Evolutionary conservation across 768 basidiomycete genomes (phyloP), one percentile per base, ranked within the genome.

Genomic region (Kwoniella shandongensis): DNA sequence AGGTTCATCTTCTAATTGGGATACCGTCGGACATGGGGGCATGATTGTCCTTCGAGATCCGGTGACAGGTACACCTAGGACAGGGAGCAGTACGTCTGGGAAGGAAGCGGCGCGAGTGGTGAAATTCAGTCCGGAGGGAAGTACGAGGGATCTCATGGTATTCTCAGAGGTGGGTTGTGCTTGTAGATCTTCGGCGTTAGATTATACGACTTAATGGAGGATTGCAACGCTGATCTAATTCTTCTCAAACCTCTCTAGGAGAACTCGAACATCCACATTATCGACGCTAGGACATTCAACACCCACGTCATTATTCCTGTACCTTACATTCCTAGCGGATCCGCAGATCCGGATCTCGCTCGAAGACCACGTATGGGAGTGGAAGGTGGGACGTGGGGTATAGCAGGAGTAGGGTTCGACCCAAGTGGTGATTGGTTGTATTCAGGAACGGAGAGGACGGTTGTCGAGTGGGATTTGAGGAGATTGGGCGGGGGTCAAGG

Each of bases 221-320:
- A 23, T 5, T 29, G 20, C 42, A 42, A 52, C 10, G 22, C 11
- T 40, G 38, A 50, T 38, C 30, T 30, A 8, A 7, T 35, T 30
- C 23, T 20, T 32, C 32, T 51, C 17, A 39, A 8, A 6, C 0
- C 17, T 49, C 30, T 11, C 22, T 64, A 92, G 88, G 91, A 94
- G 72, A 88, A 88, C 1, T 86, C 83, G 27, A 76, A 87, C 35
- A 73, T 94, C 7, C 92, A 96, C 67, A 80, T 93, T 54, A 79
- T 94, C 46, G 92, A 96, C 69, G 89, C 91, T 3, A 81, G 85
- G 42, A 92, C 89, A 0, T 93, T 93, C 65, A 86, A 90, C 45
- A 62, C 72, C 4, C 75, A 77, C 56, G 61, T 70, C 15, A 56
- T 70, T 18, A 26, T 70, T 17, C 66, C 73, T 26, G 65, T 79